Percentiles rank a stretch among this genome's conserved stretches.
phyloP scores from a whole-genome alignment of 306 rosid genomes.

The Aeschynomene evenia region DNA sequence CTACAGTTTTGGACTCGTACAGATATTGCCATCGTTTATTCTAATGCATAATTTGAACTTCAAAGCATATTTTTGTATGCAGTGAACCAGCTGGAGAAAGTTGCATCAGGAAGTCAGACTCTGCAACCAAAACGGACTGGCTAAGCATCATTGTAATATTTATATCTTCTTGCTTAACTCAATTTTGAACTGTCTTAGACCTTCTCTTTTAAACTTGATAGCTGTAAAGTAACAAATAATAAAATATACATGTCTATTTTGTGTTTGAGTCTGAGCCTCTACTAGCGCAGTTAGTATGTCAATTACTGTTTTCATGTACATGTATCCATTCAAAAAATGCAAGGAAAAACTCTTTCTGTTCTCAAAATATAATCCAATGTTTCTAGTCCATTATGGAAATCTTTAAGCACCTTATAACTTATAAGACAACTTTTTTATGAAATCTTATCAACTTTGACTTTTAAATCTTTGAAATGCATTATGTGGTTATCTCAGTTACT shows the following conservation, averaged over 20 bases:
- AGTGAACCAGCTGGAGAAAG: conserved; percentile 85
- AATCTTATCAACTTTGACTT: conserved; percentile 10
- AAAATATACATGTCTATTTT: background rate
- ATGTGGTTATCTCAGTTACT: background rate
- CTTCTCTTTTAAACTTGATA: conserved; percentile 6
- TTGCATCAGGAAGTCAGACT: conserved; percentile 69
- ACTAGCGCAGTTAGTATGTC: background rate
- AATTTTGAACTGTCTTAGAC: conserved; percentile 13
- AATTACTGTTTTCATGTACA: conserved; percentile 3
- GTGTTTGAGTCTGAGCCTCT: background rate
- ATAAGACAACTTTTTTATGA: conserved; percentile 9
- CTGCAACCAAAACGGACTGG: conserved; percentile 78
- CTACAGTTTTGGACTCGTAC: conserved; percentile 2
- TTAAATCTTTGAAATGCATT: background rate
- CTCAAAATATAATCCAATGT: background rate
- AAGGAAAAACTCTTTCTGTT: conserved; percentile 16
- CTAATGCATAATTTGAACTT: conserved; percentile 20
- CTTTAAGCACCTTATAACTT: conserved; percentile 5
- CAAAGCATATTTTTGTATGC: conserved; percentile 21
- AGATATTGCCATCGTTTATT: conserved; percentile 7
- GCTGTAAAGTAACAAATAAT: background rate
- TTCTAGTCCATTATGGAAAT: conserved; percentile 3
- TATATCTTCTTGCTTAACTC: conserved; percentile 7
- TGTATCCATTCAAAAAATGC: background rate
- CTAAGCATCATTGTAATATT: conserved; percentile 76